Conservation (phyloP, 2,329 filamentous ascomycete species). For the Colletotrichum sp. region DNA sequence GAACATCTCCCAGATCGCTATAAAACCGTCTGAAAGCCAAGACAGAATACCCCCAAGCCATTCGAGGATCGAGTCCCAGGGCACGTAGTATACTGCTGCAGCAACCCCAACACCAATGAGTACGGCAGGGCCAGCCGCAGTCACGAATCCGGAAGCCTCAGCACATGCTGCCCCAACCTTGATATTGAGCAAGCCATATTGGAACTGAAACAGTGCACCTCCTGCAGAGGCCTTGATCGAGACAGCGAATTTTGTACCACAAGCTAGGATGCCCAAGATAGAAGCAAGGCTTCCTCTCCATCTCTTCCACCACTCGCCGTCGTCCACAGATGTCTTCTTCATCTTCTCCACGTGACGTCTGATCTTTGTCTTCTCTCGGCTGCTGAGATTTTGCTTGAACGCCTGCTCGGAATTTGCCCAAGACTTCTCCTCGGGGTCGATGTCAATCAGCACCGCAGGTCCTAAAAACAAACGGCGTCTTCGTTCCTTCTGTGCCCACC, state of each 20-base stretch:
- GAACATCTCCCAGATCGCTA: background rate
- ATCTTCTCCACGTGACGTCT: background rate
- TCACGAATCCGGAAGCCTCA: background rate
- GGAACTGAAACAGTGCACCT: background rate
- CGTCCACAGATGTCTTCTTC: background rate
- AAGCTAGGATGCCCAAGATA: background rate
- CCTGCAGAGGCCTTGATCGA: background rate
- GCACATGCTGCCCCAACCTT: background rate
- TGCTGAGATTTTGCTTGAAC: background rate
- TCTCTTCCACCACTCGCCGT: background rate
- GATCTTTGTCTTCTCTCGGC: background rate
- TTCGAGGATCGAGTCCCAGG: background rate
- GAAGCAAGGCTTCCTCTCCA: background rate
- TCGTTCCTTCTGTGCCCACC: background rate
- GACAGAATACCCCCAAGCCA: background rate
- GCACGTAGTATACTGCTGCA: background rate
- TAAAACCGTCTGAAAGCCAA: background rate
- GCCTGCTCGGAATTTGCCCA: background rate
- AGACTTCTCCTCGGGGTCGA: background rate
- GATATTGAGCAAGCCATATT: background rate
- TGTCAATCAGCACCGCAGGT: background rate
- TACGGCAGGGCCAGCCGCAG: background rate
- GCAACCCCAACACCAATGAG: background rate
- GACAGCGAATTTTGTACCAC: background rate
- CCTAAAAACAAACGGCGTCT: background rate